These are phyloP conservation scores for Rugonectria rugulosa DNA, from an alignment of 2,329 filamentous ascomycete genomes.

Conservation along the genomic window DNA sequence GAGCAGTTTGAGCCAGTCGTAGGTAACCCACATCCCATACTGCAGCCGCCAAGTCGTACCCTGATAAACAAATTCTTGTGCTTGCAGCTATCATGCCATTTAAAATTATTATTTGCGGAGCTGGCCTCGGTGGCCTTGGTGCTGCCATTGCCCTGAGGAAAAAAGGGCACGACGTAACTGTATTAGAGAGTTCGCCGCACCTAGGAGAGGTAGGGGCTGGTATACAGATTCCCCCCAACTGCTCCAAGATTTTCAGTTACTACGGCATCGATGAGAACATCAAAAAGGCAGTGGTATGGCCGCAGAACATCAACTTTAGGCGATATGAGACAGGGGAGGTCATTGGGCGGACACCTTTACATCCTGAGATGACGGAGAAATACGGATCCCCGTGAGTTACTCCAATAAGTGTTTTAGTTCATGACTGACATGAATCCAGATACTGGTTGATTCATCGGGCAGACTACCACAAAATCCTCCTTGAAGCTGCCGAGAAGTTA, in stretches of 20 bases:
- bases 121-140: not conserved
- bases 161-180: slow-evolving; percentile 1
- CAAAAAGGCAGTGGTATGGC: slow-evolving; percentile 2
- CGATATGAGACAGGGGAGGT: not conserved
- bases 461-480: not conserved
- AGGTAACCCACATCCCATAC: no score
- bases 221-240: slow-evolving; percentile 5
- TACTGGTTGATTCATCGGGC: slow-evolving; percentile 13
- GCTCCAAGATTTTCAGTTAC: not conserved
- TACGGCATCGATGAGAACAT: not conserved
- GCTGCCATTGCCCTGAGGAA: not conserved
- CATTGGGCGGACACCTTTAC: slow-evolving; percentile 4
- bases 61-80: no score
- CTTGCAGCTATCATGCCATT: no score
- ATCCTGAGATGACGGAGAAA: slow-evolving; percentile 1
- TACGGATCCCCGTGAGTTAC: slow-evolving; percentile 7
- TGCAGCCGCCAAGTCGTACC: no score
- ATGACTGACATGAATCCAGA: no score
- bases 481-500: not conserved
- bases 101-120: not conserved
- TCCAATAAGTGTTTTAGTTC: no score
- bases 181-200: not conserved
- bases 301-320: not conserved
- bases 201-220: not conserved
- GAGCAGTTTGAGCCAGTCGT: no score